A percentile compares a stretch with the other conserved stretches of the same genome.
These are phyloP conservation scores for Collybia nuda DNA, from an alignment of 768 basidiomycete genomes.

Conservation along the genomic window DNA sequence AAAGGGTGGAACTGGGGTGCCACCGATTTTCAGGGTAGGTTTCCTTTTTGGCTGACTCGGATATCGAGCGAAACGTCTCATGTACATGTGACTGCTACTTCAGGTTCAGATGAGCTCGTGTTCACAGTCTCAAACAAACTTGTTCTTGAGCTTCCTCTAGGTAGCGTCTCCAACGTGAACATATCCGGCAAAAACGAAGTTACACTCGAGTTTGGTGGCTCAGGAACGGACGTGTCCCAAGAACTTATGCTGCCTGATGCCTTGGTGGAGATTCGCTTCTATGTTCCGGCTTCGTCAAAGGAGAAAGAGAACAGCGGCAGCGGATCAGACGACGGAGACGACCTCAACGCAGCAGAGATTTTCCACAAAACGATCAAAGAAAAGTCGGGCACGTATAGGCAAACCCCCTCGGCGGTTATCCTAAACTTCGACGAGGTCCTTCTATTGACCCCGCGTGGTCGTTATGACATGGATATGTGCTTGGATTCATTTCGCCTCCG, in stretches of 20 bases:
- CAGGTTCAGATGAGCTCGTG: conserved; percentile 82
- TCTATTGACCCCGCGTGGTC: conserved; percentile 92
- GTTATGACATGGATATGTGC: conserved; percentile 98
- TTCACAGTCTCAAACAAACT: conserved; percentile 88
- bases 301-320: conserved; percentile 58
- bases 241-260: conserved; percentile 67
- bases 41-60: neutral
- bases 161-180: conserved; percentile 91
- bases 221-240: conserved; percentile 36
- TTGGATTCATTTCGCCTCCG: conserved; percentile 89
- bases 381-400: conserved; percentile 90
- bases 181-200: conserved; percentile 97
- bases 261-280: conserved; percentile 94
- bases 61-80: neutral
- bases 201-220: conserved; percentile 60
- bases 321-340: conserved; percentile 69
- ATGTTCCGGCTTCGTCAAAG: conserved; percentile 79
- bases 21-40: conserved; percentile 87
- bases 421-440: conserved; percentile 94
- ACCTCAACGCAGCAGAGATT: conserved; percentile 89
- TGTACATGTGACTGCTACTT: neutral
- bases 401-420: conserved; percentile 87
- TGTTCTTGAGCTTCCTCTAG: conserved; percentile 86
- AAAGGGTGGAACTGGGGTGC: conserved; percentile 99
- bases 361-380: conserved; percentile 98